A percentile compares a stretch with the other conserved stretches of the same genome.
Conservation (phyloP, 2,329 filamentous ascomycete species). For the Fusarium marasasianum region DNA sequence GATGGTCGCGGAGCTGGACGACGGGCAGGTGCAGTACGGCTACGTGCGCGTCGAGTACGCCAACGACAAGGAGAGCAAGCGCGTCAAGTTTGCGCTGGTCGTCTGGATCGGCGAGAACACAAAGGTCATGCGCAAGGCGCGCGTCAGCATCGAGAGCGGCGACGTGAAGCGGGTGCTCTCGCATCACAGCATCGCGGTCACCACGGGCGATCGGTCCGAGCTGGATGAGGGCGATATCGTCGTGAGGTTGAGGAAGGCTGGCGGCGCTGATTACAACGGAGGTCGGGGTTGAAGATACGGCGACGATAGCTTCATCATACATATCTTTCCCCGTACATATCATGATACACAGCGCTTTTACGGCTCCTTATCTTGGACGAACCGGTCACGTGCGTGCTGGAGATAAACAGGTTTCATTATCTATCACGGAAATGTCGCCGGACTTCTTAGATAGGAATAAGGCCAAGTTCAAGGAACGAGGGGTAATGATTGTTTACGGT, state of each 20-base stretch:
- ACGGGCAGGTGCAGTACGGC: constrained; percentile 70
- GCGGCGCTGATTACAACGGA: constrained; percentile 77
- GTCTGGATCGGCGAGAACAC: constrained; percentile 74
- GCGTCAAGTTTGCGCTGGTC: constrained; percentile 74
- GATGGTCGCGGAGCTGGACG: constrained; percentile 65
- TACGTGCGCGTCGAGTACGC: constrained; percentile 75
- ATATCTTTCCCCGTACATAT: neutral
- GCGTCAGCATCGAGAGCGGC: constrained; percentile 73
- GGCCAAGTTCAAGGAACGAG: neutral
- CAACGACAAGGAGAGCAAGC: constrained; percentile 74
- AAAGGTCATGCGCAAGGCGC: constrained; percentile 75
- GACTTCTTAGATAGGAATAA: constrained; percentile 31
- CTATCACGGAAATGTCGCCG: constrained; percentile 13
- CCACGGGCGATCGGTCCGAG: constrained; percentile 68
- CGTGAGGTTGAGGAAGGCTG: constrained; percentile 68
- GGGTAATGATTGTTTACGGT: neutral
- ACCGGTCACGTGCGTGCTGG: constrained; percentile 17
- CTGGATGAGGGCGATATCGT: constrained; percentile 71
- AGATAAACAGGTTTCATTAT: neutral
- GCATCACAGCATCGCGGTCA: constrained; percentile 73
- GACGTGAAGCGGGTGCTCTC: constrained; percentile 70
- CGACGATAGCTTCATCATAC: neutral
- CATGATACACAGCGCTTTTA: neutral
- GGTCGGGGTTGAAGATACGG: constrained; percentile 60
- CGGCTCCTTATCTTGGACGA: neutral